Evolutionary conservation across 768 basidiomycete species (phyloP).

Genomic region (Termitomyces sp.): DNA sequence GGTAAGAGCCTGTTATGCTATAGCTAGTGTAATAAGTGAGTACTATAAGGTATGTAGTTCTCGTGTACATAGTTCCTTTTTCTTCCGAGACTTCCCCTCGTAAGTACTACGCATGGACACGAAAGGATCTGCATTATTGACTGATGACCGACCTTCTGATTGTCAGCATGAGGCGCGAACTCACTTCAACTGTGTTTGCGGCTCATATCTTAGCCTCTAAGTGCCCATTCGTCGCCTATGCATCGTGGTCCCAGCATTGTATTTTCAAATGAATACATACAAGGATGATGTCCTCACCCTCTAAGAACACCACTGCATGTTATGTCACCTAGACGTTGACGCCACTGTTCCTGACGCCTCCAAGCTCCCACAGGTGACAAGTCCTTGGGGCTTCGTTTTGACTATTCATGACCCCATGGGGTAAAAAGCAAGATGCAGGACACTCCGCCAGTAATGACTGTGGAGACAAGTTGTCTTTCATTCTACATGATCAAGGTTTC

Average conservation of each 20-base stretch:
- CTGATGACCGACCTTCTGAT: no score
- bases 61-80: no score
- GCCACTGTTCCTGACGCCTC: no score
- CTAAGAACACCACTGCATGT: not conserved
- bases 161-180: not conserved
- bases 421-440: not conserved
- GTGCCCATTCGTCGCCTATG: not conserved
- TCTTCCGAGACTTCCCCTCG: not conserved
- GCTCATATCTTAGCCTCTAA: not conserved
- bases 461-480: not conserved
- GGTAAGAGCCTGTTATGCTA: no score
- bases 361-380: not conserved
- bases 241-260: not conserved
- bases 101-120: no score
- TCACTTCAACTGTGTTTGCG: no score
- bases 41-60: no score
- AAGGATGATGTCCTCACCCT: not conserved
- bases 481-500: no score
- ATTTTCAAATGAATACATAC: no score
- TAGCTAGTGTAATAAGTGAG: no score
- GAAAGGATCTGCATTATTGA: no score
- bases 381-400: not conserved
- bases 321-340: not conserved
- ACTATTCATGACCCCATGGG: not conserved
- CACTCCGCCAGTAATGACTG: no score